Evolutionary conservation across 2,329 filamentous ascomycete species (phyloP).

Genomic region (Aurifilum marmelostoma): DNA sequence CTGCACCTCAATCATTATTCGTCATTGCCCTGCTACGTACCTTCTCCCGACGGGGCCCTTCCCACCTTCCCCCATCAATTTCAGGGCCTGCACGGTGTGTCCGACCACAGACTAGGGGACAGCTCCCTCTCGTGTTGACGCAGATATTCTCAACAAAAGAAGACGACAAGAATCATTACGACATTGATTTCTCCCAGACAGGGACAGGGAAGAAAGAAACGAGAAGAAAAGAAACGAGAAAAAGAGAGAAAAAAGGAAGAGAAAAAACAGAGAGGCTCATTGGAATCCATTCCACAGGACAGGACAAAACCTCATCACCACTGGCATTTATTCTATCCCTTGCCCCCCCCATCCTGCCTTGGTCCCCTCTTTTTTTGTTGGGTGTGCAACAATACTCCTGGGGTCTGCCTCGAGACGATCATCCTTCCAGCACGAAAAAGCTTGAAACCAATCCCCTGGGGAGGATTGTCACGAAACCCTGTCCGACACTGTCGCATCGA

Average conservation of each 20-base stretch:
- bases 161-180: neutral
- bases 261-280: neutral
- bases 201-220: neutral
- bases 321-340: neutral
- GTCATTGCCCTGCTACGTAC: neutral
- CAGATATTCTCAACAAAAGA: neutral
- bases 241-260: neutral
- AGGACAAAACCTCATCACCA: neutral
- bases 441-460: slow-evolving; percentile 2
- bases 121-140: neutral
- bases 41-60: neutral
- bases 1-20: neutral
- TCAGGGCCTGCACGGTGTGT: slow-evolving; percentile 5
- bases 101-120: neutral
- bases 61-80: slow-evolving; percentile 5
- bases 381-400: neutral
- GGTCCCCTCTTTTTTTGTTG: neutral
- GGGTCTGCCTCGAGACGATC: slow-evolving; percentile 11
- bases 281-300: neutral
- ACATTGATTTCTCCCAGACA: neutral
- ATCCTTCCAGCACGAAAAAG: neutral
- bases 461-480: slow-evolving; percentile 11
- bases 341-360: neutral
- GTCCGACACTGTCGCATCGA: neutral
- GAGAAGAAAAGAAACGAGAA: neutral